phyloP scores from a whole-genome alignment of 805 yeast genomes.

The Barnettozyma californica region DNA sequence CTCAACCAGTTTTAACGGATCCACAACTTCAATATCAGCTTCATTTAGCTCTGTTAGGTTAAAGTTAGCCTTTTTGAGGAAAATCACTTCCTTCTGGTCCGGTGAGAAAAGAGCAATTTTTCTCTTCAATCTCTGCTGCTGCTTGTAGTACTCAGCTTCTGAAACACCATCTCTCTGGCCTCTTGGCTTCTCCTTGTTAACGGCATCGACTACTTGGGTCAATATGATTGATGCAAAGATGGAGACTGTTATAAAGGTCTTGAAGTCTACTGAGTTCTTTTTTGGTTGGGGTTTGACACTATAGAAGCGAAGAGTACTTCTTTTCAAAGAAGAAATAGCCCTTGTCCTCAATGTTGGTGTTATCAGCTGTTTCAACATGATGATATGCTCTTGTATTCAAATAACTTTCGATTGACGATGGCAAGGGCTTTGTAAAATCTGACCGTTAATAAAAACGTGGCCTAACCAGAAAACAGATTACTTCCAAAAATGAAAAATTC shows the following conservation, averaged over 20 bases:
- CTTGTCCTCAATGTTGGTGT: neutral
- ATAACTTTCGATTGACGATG: neutral
- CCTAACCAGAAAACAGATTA: neutral
- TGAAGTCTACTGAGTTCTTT: slow-evolving; percentile 29
- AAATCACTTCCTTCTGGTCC: slow-evolving; percentile 38
- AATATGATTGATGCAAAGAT: slow-evolving; percentile 41
- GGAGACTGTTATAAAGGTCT: slow-evolving; percentile 37
- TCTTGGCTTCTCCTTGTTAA: slow-evolving; percentile 30
- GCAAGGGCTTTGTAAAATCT: neutral
- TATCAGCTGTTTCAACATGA: neutral
- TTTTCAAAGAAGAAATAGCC: neutral
- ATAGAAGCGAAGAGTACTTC: neutral
- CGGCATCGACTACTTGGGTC: slow-evolving; percentile 33
- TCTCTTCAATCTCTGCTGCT: slow-evolving; percentile 46
- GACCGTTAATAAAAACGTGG: neutral
- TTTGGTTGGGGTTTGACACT: slow-evolving; percentile 2
- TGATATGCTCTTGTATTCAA: neutral
- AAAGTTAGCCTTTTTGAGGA: slow-evolving; percentile 27
- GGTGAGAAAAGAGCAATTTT: slow-evolving; percentile 37
- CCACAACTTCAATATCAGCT: slow-evolving; percentile 34
- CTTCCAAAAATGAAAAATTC: neutral
- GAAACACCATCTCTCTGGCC: slow-evolving; percentile 25
- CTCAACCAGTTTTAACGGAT: slow-evolving; percentile 45
- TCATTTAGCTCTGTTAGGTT: slow-evolving; percentile 10
- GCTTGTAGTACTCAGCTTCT: slow-evolving; percentile 38